Evolutionary conservation across 371 early-diverging fungal genomes (phyloP), one percentile per base, ranked within the genome.

Genomic region (Rhizopus stolonifer): DNA sequence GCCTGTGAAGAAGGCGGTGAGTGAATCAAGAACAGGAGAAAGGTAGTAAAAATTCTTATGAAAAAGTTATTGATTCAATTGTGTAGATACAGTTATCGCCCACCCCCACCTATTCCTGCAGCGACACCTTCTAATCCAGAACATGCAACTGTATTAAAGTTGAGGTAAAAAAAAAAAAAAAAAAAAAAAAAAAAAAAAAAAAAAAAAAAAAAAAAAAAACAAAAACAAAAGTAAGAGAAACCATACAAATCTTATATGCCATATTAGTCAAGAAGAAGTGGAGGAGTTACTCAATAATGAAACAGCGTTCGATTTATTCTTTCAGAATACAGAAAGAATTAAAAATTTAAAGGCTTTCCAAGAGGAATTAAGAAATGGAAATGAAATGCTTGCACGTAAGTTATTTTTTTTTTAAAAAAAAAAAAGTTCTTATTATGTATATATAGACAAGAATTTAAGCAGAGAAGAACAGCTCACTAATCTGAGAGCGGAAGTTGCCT

Each of bases 301-400:
- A 32, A 58, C 69, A 19, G 81, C 81, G n/a, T 83, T 81, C 43
- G 78, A 81, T 5, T 51, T 80, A 36, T 83, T 78, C 59, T 74
- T 83, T 50, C 65, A 80, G 49, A 68, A 74, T 1, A 48, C 81
- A 4, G 80, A 83, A 2, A 65, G 74, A 26, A 77, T 83, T n/a
- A 62, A 70, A 43, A 72, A 74, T 31, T 59, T 72, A 44, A 75
- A 79, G 46, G 74, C 75, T 0, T 72, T 80, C 22, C 78, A 79
- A 58, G 70, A 73, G 39, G 84, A 80, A 17, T 60, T 77, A 38
- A 65, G 78, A 65, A 72, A 69, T 39, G 84, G 81, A 36, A 83
- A 83, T 31, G 82, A 81, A 11, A 72, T 69, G 38, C 65, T 83
- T 19, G 74, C 81, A 25, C 69, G 83, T 81, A 81, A 67, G 77